Base-by-base conservation (phyloP, 2,329 filamentous ascomycete genomes). In the Xylariales sp. region DNA sequence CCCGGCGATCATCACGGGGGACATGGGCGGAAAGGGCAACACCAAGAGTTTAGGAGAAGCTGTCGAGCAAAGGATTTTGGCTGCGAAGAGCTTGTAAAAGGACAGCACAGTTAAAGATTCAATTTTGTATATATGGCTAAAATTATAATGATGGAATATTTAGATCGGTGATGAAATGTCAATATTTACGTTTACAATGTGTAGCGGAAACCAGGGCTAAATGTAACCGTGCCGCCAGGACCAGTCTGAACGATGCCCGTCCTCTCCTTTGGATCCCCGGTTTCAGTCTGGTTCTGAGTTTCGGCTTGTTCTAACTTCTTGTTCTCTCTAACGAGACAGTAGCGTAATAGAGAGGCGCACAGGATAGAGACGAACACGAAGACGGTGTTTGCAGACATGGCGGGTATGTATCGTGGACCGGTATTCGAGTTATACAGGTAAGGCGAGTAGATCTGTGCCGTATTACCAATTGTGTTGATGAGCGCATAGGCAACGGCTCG, bases 41-140 rank as follows among this genome's bases (percentile, higher is more conserved):
- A 83, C 80, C 0, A 67, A 72, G 49, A 70, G 72, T 38, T 71
- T 83, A 14, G 81, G 78, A 2, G 67, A 74, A 21, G 78, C 77
- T 2, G 53, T 62, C 28, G 55, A 59, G 47, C 42, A 37, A 7
- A 57, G 60, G 38, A 55, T 61, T 19, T 29, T 41, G 25, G 29
- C 20, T 3, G 3, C 34, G 14, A 17, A 25, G 2, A 31, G 17
- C 6, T 10, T 10, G 16, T 10, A 30, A 30, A 10, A 15, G 28
- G 7, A 7, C 28, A 30, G 8, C 8, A n/a, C 8, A 8, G 23
- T 25, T 25, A 8, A 8, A 25, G n/a, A 8, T 8, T 25, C 23
- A 25, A 8, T 25, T 25, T 25, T 8, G 23, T 8, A 8, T 25
- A 8, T 8, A 8, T 25, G n/a, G n/a, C n/a, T n/a, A 25, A 25